phyloP scores from a whole-genome alignment of 768 basidiomycete species.

The Cystoderma amianthinum region DNA sequence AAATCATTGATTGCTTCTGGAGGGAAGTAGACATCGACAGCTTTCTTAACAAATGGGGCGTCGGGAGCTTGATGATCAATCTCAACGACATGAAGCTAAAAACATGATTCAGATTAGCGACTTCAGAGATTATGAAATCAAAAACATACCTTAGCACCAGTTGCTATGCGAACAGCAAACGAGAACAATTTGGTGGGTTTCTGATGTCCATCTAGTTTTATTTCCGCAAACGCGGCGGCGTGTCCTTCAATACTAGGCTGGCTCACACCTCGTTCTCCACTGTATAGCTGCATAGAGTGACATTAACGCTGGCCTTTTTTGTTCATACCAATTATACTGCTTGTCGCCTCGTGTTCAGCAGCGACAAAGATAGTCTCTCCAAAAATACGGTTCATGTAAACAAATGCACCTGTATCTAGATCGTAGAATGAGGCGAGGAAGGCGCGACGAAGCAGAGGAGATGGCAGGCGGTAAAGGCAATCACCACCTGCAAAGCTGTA shows the following conservation, averaged over 20 bases:
- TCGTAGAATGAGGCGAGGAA: no score
- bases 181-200: slow-evolving; percentile 86
- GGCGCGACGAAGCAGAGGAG: no score
- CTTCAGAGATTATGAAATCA: neutral
- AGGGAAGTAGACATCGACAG: slow-evolving; percentile 98
- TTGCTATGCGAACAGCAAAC: slow-evolving; percentile 94
- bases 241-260: slow-evolving; percentile 99
- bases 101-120: slow-evolving; percentile 1
- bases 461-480: no score
- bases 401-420: slow-evolving; percentile 92
- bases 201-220: slow-evolving; percentile 87
- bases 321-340: slow-evolving; percentile 99
- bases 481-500: no score
- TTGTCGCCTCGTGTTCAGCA: slow-evolving; percentile 87
- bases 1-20: slow-evolving; percentile 98
- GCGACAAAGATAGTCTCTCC: slow-evolving; percentile 99
- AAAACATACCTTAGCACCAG: slow-evolving; percentile 84
- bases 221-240: slow-evolving; percentile 90
- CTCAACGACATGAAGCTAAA: slow-evolving; percentile 93
- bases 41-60: slow-evolving; percentile 93
- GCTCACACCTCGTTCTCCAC: slow-evolving; percentile 84
- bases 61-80: slow-evolving; percentile 94
- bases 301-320: slow-evolving; percentile 98
- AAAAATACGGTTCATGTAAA: slow-evolving; percentile 99
- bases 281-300: slow-evolving; percentile 97